Base-by-base conservation (phyloP, 371 early-diverging fungal species). In the Neoconidiobolus thromboides region DNA sequence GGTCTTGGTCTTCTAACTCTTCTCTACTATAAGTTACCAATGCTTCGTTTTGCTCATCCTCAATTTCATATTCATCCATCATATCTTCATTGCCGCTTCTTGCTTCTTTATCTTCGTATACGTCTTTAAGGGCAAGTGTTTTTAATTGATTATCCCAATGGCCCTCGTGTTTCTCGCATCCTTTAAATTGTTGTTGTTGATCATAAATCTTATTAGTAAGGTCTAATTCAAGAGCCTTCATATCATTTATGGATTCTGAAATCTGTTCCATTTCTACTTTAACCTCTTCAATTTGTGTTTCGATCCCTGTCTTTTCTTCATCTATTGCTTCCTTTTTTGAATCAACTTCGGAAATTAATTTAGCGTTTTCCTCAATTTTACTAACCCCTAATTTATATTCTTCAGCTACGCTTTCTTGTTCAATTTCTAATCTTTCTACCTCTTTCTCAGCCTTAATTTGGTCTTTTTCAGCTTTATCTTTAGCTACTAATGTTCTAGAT, bases 401-500 rank as follows among this genome's bases (percentile, higher is more conserved):
- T 26, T 26, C 26, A 26, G 26, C 26, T 26, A 26, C 26, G 26
- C 26, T 26, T 37, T 76, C 71, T 6, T 87, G 60, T 49, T 85
- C 80, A 0, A 67, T 65, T 2, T 81, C 74, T 3, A 80, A 72
- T 36, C 81, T 78, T 26, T 76, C 76, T 2, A 77, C 60, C 63
- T 91, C 89, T 6, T 65, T 68, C 60, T 85, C 76, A 26, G 70
- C 63, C 1, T 76, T 74, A 36, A 71, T 74, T 41, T 68, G 61
- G 3, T 69, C 61, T 15, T 74, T 69, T 61, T 78, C 77, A 2
- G 82, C 60, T 58, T 86, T 81, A 50, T 80, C 68, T 57, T 82
- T 80, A 38, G 82, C 79, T 4, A 83, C 87, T 62, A 73, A 73
- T 48, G 77, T 68, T 60, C 85, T 86, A 3, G 83, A 84, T 7